Base-by-base conservation (phyloP, 371 early-diverging fungal species). In the Coemansia sp. region DNA sequence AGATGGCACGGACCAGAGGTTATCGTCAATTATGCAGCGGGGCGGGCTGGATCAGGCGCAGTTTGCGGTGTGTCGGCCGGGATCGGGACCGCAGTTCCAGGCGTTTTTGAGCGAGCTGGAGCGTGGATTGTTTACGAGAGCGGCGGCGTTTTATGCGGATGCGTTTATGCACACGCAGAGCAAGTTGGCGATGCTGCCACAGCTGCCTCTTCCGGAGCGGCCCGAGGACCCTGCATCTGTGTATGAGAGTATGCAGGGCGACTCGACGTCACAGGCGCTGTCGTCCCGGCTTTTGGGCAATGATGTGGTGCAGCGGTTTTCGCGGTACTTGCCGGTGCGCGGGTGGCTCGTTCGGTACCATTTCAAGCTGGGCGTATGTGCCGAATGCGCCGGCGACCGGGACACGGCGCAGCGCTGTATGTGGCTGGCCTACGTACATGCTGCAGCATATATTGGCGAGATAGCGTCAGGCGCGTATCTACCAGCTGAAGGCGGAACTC, bases 321-420 rank as follows among this genome's bases (percentile, higher is more conserved):
- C 64, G 4, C 47, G 72, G 37, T 57, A 57, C n/a, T 29, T 72
- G 50, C 72, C 76, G 4, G 18, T 76, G 65, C 68, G 76, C 2
- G 72, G 53, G 5, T 76, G 73, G 76, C 68, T 72, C 16, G 68
- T 21, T 27, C 54, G 76, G 50, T 75, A 75, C 39, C 68, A 75
- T n/a, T 71, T 64, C 55, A 75, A 75, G 55, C 21, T 72, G 56
- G 61, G 63, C 16, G 42, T 66, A 21, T 61, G 61, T 29, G 72
- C 76, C 10, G 76, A 75, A 62, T 67, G 72, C n/a, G 45, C 51
- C 1, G 72, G 72, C 26, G 76, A 71, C 55, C 64, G 68, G 42
- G 76, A 64, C 21, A 67, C 67, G 1, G 76, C 76, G 14, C 72
- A 67, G 45, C 63, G 72, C n/a, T 67, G 72, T 42, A 45, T 64